Base-by-base conservation (phyloP, 2,329 filamentous ascomycete genomes). In the Penicillium sp. region DNA sequence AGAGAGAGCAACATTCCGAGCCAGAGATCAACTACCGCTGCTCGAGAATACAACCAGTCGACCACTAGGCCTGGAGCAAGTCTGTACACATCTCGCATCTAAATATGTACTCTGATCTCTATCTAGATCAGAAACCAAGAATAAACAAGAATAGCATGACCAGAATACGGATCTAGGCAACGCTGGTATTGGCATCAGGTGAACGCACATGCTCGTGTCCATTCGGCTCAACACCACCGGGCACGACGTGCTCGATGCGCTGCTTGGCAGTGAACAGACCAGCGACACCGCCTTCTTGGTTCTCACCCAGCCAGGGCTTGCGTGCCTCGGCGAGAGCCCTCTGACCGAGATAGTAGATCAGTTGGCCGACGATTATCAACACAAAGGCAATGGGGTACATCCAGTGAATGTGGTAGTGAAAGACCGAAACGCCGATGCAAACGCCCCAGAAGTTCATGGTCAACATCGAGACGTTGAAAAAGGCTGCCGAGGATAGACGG, bases 381-480 rank as follows among this genome's bases (percentile, higher is more conserved):
- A 95, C 88, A 69, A 98, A 98, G 10, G 93, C 92, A 66, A 96
- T 88, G 4, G 93, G 92, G 72, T 98, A 98, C 73, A 96, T 79
- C 78, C 82, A 95, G 73, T 95, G 88, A 50, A 98, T 82, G 35
- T 72, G 72, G 61, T 87, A 81, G 39, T 86, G 82, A 65, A 98
- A 95, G 42, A 97, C 88, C 66, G 85, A 81, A 59, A 95, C 82
- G 43, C 93, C 93, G 61, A 98, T 92, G 59, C 95, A 87, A 54
- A 95, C 87, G 57, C 90, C 91, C 93, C 93, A 98, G 75, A 97
- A 97, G 73, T 95, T 96, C 61, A 85, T 89, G 2, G 93, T 97
- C 52, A 98, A 78, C 57, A 98, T 77, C 6, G 87, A 92, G 64
- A 97, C 95, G 72, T 98, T 95, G 77, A 96, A 95, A 74, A 98